phyloP scores from a whole-genome alignment of 192 early-diverging fungal species.

The Coemansia umbellata region DNA sequence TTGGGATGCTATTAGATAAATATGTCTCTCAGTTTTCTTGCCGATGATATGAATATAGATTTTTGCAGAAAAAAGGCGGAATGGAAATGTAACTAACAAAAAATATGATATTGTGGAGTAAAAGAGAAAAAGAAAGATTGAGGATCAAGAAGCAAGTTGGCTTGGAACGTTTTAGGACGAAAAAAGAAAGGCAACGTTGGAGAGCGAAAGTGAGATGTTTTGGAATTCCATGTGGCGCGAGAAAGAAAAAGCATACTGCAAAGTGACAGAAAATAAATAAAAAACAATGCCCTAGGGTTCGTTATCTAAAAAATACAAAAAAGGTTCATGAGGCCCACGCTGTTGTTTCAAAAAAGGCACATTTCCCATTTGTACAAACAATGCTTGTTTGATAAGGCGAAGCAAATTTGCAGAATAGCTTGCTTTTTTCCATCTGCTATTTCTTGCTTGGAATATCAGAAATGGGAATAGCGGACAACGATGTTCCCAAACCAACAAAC shows the following conservation, averaged over 20 bases:
- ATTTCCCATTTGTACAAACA: no score
- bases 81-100: background rate
- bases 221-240: background rate
- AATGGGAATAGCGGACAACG: background rate
- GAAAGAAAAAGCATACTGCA: background rate
- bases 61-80: background rate
- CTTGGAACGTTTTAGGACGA: background rate
- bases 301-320: background rate
- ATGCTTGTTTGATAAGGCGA: background rate
- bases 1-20: background rate
- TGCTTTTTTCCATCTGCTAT: background rate
- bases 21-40: background rate
- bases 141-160: background rate
- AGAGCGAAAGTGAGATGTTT: background rate
- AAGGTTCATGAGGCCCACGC: background rate
- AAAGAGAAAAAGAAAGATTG: background rate
- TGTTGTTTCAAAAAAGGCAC: constrained; percentile 6
- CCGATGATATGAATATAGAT: background rate
- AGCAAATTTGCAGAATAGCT: background rate
- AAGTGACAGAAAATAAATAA: background rate
- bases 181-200: background rate
- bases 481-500: background rate
- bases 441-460: background rate
- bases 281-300: background rate
- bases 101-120: background rate